Conservation (phyloP, 805 yeast species). For the Suhomyces prunicola region DNA sequence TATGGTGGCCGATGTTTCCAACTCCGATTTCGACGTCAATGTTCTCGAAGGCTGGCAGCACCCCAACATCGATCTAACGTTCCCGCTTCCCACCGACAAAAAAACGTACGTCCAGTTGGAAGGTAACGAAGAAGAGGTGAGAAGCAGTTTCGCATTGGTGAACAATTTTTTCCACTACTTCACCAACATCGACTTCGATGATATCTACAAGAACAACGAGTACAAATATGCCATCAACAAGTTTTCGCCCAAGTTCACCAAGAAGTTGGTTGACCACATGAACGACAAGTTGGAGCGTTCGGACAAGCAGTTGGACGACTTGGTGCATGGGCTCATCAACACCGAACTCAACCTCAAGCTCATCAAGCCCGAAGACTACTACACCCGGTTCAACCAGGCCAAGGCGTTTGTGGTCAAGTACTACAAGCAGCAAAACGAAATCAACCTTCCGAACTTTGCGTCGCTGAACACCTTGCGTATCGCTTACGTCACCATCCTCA, state of each 20-base stretch:
- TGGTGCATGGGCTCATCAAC: conserved; percentile 33
- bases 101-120: conserved; percentile 27
- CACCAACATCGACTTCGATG: conserved; percentile 24
- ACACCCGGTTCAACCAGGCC: conserved; percentile 32
- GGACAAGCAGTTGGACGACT: conserved; percentile 34
- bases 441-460: conserved; percentile 34
- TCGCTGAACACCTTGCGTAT: conserved; percentile 26
- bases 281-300: conserved; percentile 27
- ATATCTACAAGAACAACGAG: conserved; percentile 33
- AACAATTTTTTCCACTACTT: conserved; percentile 31
- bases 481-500: conserved; percentile 38
- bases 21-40: conserved; percentile 34
- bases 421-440: conserved; percentile 33
- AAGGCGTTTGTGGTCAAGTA: conserved; percentile 37
- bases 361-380: conserved; percentile 31
- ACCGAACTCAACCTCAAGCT: conserved; percentile 38
- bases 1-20: conserved; percentile 7
- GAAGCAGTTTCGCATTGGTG: conserved; percentile 19
- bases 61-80: conserved; percentile 32
- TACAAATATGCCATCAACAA: conserved; percentile 34
- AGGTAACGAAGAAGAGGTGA: conserved; percentile 27
- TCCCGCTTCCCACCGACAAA: conserved; percentile 39
- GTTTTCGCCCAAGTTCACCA: conserved; percentile 24
- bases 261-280: conserved; percentile 29
- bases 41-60: conserved; percentile 29